A percentile compares a stretch with the other conserved stretches of the same genome.
These are phyloP conservation scores for Mycena latifolia DNA, from an alignment of 768 basidiomycete genomes.

Conservation along the genomic window DNA sequence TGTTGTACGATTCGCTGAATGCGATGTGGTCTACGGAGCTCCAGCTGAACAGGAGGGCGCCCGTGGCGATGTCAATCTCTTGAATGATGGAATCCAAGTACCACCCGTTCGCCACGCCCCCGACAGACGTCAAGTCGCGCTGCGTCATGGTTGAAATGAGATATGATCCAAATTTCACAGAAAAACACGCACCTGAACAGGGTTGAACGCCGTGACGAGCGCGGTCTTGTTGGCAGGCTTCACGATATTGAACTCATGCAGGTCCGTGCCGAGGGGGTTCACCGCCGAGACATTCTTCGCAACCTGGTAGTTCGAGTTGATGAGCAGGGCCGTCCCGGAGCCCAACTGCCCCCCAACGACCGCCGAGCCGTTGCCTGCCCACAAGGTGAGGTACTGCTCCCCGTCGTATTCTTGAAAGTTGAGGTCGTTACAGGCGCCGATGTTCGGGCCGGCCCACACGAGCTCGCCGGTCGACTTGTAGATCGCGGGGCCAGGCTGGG, in stretches of 20 bases:
- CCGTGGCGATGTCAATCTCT: conserved; percentile 26
- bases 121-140: conserved; percentile 20
- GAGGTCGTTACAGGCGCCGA: conserved; percentile 19
- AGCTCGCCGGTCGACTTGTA: conserved; percentile 28
- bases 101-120: conserved; percentile 21
- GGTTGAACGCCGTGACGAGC: conserved; percentile 14
- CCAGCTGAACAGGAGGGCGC: conserved; percentile 29
- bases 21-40: conserved; percentile 26
- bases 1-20: conserved; percentile 24
- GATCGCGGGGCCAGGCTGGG: conserved; percentile 21
- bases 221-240: conserved; percentile 21
- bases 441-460: conserved; percentile 20
- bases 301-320: conserved; percentile 23
- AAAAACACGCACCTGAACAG: conserved; percentile 14
- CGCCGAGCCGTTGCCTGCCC: conserved; percentile 11
- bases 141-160: background rate
- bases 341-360: background rate
- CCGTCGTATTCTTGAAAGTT: conserved; percentile 27
- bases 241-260: conserved; percentile 30
- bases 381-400: conserved; percentile 20
- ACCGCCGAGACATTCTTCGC: conserved; percentile 25
- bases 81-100: conserved; percentile 17
- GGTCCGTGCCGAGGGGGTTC: conserved; percentile 15
- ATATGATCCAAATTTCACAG: background rate
- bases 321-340: conserved; percentile 3